These are phyloP conservation scores for Kwoniella bestiolae DNA, from an alignment of 768 basidiomycete species.

Conservation along the genomic window DNA sequence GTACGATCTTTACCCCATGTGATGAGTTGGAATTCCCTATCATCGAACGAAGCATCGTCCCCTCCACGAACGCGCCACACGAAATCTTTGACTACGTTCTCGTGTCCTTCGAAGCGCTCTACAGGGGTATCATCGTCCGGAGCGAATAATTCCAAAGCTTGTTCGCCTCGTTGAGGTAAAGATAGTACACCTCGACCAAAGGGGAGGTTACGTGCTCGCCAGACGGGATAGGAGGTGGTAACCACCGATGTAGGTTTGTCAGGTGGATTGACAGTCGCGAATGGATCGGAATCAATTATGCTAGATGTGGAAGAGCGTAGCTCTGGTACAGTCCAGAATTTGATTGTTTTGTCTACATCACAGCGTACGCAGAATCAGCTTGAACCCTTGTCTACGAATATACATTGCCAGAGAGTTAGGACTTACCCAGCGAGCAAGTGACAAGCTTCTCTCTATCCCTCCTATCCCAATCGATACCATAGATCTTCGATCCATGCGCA, in stretches of 20 bases:
- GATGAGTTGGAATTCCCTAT: conserved; percentile 67
- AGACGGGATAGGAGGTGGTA: conserved; percentile 83
- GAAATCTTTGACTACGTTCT: conserved; percentile 95
- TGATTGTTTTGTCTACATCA: conserved; percentile 77
- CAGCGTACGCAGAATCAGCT: background rate
- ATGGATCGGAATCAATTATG: conserved; percentile 24
- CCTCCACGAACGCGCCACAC: conserved; percentile 78
- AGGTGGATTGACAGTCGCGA: conserved; percentile 38
- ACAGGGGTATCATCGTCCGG: conserved; percentile 60
- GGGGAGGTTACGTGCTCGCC: conserved; percentile 88
- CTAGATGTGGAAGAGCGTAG: conserved; percentile 27
- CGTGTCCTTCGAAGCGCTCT: conserved; percentile 81
- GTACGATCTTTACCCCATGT: conserved; percentile 91
- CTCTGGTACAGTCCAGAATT: conserved; percentile 71
- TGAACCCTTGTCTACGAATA: background rate
- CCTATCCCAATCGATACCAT: conserved; percentile 96
- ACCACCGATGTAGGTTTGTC: conserved; percentile 58
- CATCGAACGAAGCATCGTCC: conserved; percentile 61
- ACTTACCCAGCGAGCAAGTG: conserved; percentile 76
- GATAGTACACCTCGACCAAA: conserved; percentile 88
- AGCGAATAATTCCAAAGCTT: conserved; percentile 80
- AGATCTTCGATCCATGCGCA: conserved; percentile 89
- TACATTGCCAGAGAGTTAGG: background rate
- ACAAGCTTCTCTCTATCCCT: conserved; percentile 74
- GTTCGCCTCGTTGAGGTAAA: conserved; percentile 84